Conservation (phyloP, 2,329 filamentous ascomycete species). For the Colletotrichum tropicale region DNA sequence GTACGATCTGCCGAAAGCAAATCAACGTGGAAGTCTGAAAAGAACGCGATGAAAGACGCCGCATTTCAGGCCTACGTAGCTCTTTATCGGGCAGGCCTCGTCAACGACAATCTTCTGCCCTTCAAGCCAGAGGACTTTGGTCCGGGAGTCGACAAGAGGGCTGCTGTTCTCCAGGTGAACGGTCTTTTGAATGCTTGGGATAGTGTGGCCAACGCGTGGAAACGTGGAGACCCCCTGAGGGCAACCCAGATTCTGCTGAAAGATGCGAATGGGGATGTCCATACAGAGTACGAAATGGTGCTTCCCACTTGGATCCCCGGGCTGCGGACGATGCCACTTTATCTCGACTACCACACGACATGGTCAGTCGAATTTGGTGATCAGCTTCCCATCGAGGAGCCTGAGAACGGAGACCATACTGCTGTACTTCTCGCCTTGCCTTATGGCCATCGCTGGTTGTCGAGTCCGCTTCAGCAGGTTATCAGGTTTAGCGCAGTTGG, state of each 20-base stretch:
- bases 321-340: conserved; percentile 41
- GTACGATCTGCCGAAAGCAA: conserved; percentile 60
- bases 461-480: conserved; percentile 43
- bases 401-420: conserved; percentile 44
- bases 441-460: conserved; percentile 51
- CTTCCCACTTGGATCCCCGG: conserved; percentile 47
- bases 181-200: conserved; percentile 52
- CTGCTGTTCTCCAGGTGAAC: conserved; percentile 37
- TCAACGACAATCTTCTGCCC: conserved; percentile 82
- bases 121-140: conserved; percentile 45
- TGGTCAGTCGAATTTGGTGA: conserved; percentile 41
- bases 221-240: conserved; percentile 31
- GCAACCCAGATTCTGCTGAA: conserved; percentile 16
- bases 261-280: conserved; percentile 29
- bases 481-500: conserved; percentile 42
- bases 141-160: conserved; percentile 40
- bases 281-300: conserved; percentile 44
- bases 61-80: conserved; percentile 79
- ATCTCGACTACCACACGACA: conserved; percentile 37
- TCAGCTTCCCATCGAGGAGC: conserved; percentile 20
- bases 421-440: conserved; percentile 48
- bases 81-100: conserved; percentile 71
- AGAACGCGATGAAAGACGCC: conserved; percentile 78
- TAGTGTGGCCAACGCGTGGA: conserved; percentile 48
- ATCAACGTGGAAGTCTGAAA: conserved; percentile 71